phyloP scores from a whole-genome alignment of 2,329 filamentous ascomycete species.

The Fusarium napiforme region DNA sequence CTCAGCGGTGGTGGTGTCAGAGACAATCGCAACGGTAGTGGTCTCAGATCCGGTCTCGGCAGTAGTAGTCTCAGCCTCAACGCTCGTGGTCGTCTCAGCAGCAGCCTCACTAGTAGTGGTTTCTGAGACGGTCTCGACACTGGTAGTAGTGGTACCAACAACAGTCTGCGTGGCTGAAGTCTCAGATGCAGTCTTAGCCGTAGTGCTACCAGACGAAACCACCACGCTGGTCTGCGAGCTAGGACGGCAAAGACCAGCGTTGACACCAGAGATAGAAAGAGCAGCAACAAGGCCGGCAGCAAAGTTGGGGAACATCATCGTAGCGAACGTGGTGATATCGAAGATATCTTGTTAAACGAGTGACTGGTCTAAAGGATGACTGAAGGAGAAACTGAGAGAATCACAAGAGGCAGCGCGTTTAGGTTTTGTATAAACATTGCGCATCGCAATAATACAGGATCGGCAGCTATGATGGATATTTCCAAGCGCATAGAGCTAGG shows the following conservation, averaged over 20 bases:
- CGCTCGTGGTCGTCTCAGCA: neutral
- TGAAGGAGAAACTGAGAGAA: neutral
- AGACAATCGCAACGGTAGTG: neutral
- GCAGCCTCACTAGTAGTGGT: neutral
- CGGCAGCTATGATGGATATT: neutral
- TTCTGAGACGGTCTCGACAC: neutral
- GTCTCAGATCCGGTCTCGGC: neutral
- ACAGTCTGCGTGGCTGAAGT: neutral
- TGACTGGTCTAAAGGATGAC: neutral
- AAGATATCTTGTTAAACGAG: conserved; percentile 3
- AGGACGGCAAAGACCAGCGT: conserved; percentile 7
- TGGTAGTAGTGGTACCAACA: neutral
- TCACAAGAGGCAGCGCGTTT: neutral
- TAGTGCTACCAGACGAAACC: neutral
- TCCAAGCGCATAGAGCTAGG: neutral
- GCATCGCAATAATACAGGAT: neutral
- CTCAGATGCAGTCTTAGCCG: neutral
- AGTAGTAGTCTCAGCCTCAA: neutral
- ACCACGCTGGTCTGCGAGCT: neutral
- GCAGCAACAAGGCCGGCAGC: neutral
- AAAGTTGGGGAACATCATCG: conserved; percentile 1
- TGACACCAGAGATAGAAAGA: neutral
- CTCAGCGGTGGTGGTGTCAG: neutral
- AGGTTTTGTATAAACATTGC: neutral
- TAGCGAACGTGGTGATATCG: conserved; percentile 1